Conservation (phyloP, 2,329 filamentous ascomycete genomes). For the Lecanicillium sp. region DNA sequence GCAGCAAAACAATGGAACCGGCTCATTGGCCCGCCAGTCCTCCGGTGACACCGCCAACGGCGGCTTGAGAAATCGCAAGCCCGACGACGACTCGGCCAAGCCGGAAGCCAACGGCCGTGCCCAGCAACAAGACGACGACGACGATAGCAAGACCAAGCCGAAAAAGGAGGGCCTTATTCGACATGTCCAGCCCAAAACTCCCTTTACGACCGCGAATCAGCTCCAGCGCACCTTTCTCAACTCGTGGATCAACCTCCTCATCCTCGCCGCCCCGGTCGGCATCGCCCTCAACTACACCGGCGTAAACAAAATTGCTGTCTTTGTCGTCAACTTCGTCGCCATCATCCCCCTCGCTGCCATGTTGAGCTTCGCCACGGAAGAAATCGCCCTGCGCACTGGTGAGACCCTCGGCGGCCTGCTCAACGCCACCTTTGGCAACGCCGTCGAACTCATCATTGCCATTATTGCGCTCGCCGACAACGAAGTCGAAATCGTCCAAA, state of each 20-base stretch:
- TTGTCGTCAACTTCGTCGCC: constrained; percentile 88
- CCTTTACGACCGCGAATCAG: constrained; percentile 57
- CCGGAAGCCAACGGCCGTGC: constrained; percentile 9
- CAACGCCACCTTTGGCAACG: constrained; percentile 90
- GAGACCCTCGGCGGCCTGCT: constrained; percentile 83
- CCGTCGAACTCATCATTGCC: constrained; percentile 82
- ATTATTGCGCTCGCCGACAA: constrained; percentile 70
- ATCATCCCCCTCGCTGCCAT: constrained; percentile 85
- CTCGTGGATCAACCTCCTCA: constrained; percentile 80
- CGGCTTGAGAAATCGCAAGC: constrained; percentile 23
- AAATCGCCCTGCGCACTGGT: constrained; percentile 73
- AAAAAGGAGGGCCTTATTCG: constrained; percentile 34
- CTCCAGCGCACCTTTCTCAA: constrained; percentile 67
- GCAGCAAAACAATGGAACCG: too few relatives aligned
- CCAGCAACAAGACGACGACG: constrained; percentile 17
- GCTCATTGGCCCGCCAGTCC: constrained; percentile 8
- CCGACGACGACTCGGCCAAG: constrained; percentile 16
- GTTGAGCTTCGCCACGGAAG: constrained; percentile 83
- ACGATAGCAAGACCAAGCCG: constrained; percentile 32
- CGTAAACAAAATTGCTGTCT: constrained; percentile 57
- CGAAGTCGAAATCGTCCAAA: constrained; percentile 81
- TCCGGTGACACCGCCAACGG: constrained; percentile 15
- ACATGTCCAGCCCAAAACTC: constrained; percentile 39
- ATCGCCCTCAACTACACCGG: constrained; percentile 63
- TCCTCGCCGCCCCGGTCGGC: constrained; percentile 71